phyloP scores from a whole-genome alignment of 1,284 basidiomycete genomes.

The Melampsora abietis-canadensis region DNA sequence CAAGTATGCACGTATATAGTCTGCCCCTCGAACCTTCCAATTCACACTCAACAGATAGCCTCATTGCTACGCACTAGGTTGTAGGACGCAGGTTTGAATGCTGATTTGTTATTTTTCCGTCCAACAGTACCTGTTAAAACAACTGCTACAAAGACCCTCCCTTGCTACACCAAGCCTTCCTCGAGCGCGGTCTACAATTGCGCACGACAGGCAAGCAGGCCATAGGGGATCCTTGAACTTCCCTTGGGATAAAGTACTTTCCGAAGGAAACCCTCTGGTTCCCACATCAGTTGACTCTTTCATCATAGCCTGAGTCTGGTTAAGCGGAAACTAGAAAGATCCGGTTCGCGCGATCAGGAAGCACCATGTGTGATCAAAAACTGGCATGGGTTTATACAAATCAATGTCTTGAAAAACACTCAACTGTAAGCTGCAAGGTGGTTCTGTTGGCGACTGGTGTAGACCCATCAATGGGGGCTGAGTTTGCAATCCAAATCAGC shows the following conservation, averaged over 20 bases:
- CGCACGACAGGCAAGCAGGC: constrained; percentile 34
- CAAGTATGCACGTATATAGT: too few relatives aligned
- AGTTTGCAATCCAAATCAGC: constrained; percentile 39
- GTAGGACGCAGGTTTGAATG: too few relatives aligned
- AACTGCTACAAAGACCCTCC: constrained; percentile 19
- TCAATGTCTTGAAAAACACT: not conserved
- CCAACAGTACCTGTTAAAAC: constrained; percentile 35
- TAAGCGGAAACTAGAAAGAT: constrained; percentile 4
- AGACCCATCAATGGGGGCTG: constrained; percentile 29
- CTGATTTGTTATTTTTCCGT: too few relatives aligned
- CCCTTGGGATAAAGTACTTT: not conserved
- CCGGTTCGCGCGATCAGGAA: too few relatives aligned
- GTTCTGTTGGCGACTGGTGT: constrained; percentile 19
- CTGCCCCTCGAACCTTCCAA: too few relatives aligned
- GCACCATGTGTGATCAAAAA: not conserved
- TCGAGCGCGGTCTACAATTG: constrained; percentile 24
- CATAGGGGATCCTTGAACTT: constrained; percentile 31
- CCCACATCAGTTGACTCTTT: constrained; percentile 12
- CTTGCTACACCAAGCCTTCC: constrained; percentile 3
- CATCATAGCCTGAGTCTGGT: constrained; percentile 28
- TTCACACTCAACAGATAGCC: too few relatives aligned
- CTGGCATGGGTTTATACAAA: not conserved
- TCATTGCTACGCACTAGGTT: too few relatives aligned
- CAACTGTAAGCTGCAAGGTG: constrained; percentile 33
- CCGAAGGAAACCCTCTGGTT: constrained; percentile 29